phyloP scores from a whole-genome alignment of 176 grass and related monocot genomes.

The Chrysopogon serrulatus region DNA sequence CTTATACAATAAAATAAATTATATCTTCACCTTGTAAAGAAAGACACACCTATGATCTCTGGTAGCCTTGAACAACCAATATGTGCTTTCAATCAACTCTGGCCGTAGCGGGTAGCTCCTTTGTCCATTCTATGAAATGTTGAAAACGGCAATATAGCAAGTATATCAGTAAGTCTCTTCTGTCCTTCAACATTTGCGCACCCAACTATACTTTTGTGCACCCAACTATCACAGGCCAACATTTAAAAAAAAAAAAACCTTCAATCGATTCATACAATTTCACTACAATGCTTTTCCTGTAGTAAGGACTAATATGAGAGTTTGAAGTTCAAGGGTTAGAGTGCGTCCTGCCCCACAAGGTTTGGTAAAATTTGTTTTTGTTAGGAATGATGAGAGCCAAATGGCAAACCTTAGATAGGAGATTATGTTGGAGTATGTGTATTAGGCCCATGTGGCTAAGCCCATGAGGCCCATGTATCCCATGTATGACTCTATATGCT shows the following conservation, averaged over 20 bases:
- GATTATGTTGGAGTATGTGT: no score
- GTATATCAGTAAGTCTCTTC: background rate
- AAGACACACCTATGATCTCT: conserved; percentile 86
- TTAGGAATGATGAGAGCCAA: background rate
- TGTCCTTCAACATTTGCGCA: background rate
- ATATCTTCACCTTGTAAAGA: conserved; percentile 39
- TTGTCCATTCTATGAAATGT: conserved; percentile 71
- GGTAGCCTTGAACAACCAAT: conserved; percentile 97
- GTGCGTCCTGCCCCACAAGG: background rate
- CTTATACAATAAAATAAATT: conserved; percentile 4
- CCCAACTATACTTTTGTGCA: background rate
- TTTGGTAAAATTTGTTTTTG: background rate
- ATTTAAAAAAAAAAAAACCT: background rate
- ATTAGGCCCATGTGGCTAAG: no score
- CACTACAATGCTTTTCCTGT: background rate
- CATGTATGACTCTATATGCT: no score
- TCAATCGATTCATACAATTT: background rate
- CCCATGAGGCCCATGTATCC: no score
- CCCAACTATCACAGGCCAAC: background rate
- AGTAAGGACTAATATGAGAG: background rate
- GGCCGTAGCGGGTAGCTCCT: conserved; percentile 84
- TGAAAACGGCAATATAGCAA: background rate
- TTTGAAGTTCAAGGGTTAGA: background rate
- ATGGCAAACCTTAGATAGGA: background rate
- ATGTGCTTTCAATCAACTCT: conserved; percentile 98